Conservation (phyloP, 805 yeast species). For the Kodamaea laetipori region DNA sequence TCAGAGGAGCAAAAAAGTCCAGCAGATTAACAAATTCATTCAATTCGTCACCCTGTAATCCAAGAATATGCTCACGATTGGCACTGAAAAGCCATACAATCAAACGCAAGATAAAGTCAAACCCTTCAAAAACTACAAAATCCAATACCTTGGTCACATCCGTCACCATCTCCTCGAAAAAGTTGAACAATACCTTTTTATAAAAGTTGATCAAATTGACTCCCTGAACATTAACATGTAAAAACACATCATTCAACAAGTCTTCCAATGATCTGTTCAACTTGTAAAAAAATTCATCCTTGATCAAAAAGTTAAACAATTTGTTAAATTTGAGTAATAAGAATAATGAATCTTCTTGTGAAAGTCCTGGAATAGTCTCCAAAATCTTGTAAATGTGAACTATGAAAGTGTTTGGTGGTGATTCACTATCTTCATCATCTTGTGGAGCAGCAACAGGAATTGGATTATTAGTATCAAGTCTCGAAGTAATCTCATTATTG, state of each 20-base stretch:
- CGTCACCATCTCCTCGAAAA: constrained; percentile 18
- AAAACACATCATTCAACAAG: constrained; percentile 24
- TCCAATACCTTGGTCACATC: constrained; percentile 28
- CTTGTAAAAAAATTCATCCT: constrained; percentile 40
- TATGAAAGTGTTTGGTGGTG: constrained; percentile 25
- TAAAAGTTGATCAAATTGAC: constrained; percentile 27
- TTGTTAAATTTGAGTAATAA: constrained; percentile 37
- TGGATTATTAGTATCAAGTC: constrained; percentile 17
- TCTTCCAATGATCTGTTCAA: constrained; percentile 41
- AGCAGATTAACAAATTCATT: constrained; percentile 21
- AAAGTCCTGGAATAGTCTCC: constrained; percentile 20
- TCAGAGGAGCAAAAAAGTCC: constrained; percentile 19
- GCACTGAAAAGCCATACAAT: constrained; percentile 26
- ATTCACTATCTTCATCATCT: constrained; percentile 8
- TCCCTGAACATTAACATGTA: constrained; percentile 41
- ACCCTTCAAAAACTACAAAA: constrained; percentile 42
- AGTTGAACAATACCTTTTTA: constrained; percentile 22
- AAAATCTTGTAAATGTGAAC: constrained; percentile 24
- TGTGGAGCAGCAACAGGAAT: constrained; percentile 8
- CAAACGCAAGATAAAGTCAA: constrained; percentile 35
- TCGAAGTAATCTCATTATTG: constrained; percentile 24
- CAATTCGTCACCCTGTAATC: constrained; percentile 29
- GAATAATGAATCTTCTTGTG: constrained; percentile 33
- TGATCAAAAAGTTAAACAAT: constrained; percentile 25
- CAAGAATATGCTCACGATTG: constrained; percentile 19